Base-by-base conservation (phyloP, 306 rosid species). In the Begonia loranthoides region DNA sequence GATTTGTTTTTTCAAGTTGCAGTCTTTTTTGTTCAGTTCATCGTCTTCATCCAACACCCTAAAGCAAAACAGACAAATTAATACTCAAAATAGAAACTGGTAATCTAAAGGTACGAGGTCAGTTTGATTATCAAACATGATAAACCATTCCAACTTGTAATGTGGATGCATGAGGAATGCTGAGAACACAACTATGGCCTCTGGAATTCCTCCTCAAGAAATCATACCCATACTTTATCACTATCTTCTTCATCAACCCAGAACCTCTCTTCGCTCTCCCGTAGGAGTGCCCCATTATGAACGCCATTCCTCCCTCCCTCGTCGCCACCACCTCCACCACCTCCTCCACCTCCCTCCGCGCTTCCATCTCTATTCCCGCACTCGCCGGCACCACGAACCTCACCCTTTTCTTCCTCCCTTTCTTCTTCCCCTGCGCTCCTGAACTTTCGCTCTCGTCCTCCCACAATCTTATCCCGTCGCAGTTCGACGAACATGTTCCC, bases 111-210 rank as follows among this genome's bases (percentile, higher is more conserved):
- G 28, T 4, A 22, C 28, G 28, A 22, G 28, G 28, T 22, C 4
- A 22, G 2, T 28, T 28, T 28, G 7, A 28, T 28, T 28, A 43
- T 64, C 62, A 86, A 43, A 92, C 94, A 61, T 74, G 79, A 64
- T 86, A 86, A 33, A 92, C 65, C 96, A 92, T 86, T 24, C 99
- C 99, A 28, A 92, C 99, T 71, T 92, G 95, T 60, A 92, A 56
- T 54, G 96, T 86, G 63, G 96, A 83, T 12, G 93, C 99, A 72
- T 80, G 87, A 54, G 99, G 99, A 65, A 92, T 64, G 68, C 74
- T 78, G 41, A 81, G 63, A 61, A 95, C 94, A 78, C 78, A 86
- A 55, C 74, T 58, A 52, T 95, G 99, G 40, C 94, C 93, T 61
- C 96, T 77, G 16, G 87, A 92, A 62, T 92, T 92, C 59, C 99